Base-by-base conservation (phyloP, 495 filamentous ascomycete species). In the Immersiella caudata region DNA sequence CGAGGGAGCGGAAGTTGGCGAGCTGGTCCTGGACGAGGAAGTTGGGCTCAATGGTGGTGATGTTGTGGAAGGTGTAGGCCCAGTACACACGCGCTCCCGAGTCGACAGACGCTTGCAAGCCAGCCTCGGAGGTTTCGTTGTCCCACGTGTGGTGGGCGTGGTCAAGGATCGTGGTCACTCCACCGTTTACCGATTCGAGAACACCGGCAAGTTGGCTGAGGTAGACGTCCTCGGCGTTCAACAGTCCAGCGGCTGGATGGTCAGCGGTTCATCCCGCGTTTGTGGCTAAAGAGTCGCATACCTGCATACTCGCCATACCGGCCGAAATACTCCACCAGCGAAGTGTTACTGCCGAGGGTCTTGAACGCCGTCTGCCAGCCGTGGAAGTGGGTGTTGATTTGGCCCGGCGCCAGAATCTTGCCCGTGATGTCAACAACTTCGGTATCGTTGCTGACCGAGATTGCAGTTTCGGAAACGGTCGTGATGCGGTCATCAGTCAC, bases 351-450 rank as follows among this genome's bases (percentile, higher is more conserved):
- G 40, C 51, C 76, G 14, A 78, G 62, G 1, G 76, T 78, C 63
- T 79, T 79, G 70, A 78, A 78, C 21, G 72, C 76, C 0, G 82
- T 82, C 71, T 86, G 84, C 82, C 82, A 85, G 24, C 79, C 72
- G 71, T 86, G 83, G 60, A 78, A 79, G 72, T 85, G 84, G 0
- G 83, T 85, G 70, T 85, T 80, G 60, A 86, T 72, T 70, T 85
- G 84, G 24, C 84, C 84, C 0, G 83, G 80, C 9, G 76, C 71
- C 24, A 85, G 73, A 52, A 86, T 81, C 56, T 59, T 59, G 56
- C 56, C 56, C 27, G 56, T 35, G 56, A 59, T 35, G 27, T 33
- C 56, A 11, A 59, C 27, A 9, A 35, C 27, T 20, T 59, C 56
- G 24, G 56, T 59, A 0, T 81, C 80, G 6, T 74, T 73, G 22